Evolutionary conservation across 116 monocot species (phyloP), one percentile per base, ranked within the genome.

Genomic region (Dioscorea cayenensis): DNA sequence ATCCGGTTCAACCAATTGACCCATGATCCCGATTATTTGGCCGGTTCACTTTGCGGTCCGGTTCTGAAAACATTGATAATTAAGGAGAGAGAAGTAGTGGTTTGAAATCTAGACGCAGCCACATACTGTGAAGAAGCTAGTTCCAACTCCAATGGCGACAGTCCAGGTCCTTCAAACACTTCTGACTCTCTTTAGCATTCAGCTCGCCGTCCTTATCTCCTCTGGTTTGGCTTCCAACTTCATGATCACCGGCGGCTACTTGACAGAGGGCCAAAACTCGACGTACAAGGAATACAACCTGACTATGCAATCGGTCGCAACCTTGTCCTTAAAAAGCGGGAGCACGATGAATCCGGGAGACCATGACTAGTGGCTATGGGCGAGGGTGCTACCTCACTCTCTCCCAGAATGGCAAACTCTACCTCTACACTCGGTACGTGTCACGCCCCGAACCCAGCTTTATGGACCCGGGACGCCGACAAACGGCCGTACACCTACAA

Each of bases 281-380:
- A 43, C 38, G 9, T 13, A 19, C 37, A 22, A 20, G 5, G n/a
- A 32, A 8, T 61, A 60, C 36, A 60, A 37, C 17, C 36, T 61
- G 17, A 61, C 36, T 5, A 6, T 71, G 36, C 61, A 71, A 37
- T 10, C 19, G 36, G 60, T 18, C 60, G 71, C 71, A 71, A 60
- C 29, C 19, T 71, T 3, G 71, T 71, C 1, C 28, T 71, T 0
- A 35, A 60, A 20, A 13, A 60, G n/a, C 1, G 35, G 51, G 0
- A n/a, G 28, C 1, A 18, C 3, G 2, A 0, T 36, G n/a, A 22
- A 19, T 36, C 19, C 60, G 71, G 71, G 1, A 18, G 27, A 58
- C 60, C 17, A n/a, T 11, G n/a, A 71, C 71, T 3, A 0, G 2
- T 14, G 35, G 19, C 17, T 16, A 16, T 52, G 10, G 9, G 12